Percentiles rank a stretch among this genome's conserved stretches.
phyloP scores from a whole-genome alignment of 108 stramenopile genomes.

The Fragilariopsis cylindrus region DNA sequence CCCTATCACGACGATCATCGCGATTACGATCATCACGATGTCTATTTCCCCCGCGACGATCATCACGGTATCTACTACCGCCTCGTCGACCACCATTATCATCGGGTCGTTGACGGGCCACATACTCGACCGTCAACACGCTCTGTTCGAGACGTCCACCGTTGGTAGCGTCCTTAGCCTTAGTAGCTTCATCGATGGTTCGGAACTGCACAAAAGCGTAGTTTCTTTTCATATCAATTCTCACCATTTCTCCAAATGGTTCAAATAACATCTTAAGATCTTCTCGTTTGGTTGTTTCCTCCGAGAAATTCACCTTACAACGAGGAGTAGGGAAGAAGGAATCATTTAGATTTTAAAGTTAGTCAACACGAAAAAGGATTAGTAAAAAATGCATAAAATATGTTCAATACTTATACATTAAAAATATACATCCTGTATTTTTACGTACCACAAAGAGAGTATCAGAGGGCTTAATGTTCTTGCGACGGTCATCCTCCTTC shows the following conservation, averaged over 20 bases:
- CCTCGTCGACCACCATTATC: constrained; percentile 32
- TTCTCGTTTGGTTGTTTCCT: constrained; percentile 85
- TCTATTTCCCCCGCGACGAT: constrained; percentile 31
- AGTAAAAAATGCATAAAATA: neutral
- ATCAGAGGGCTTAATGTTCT: constrained; percentile 73
- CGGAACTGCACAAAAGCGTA: constrained; percentile 89
- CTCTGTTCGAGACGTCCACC: constrained; percentile 84
- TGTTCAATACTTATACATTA: neutral
- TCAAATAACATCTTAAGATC: constrained; percentile 81
- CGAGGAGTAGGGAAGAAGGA: constrained; percentile 64
- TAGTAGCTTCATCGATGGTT: constrained; percentile 73
- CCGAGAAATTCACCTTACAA: constrained; percentile 81
- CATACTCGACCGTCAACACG: constrained; percentile 87
- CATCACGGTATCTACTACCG: constrained; percentile 26
- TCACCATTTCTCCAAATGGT: constrained; percentile 71
- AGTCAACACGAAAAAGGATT: no score
- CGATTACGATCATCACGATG: constrained; percentile 24
- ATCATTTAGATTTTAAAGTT: no score
- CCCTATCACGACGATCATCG: constrained; percentile 17
- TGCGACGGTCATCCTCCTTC: constrained; percentile 90
- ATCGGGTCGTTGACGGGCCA: constrained; percentile 56
- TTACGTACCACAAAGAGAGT: constrained; percentile 37
- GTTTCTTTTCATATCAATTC: constrained; percentile 93
- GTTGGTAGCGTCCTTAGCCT: constrained; percentile 81
- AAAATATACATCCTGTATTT: neutral